phyloP scores from a whole-genome alignment of 2,329 filamentous ascomycete species.

The Pestalotiopsis sp. region DNA sequence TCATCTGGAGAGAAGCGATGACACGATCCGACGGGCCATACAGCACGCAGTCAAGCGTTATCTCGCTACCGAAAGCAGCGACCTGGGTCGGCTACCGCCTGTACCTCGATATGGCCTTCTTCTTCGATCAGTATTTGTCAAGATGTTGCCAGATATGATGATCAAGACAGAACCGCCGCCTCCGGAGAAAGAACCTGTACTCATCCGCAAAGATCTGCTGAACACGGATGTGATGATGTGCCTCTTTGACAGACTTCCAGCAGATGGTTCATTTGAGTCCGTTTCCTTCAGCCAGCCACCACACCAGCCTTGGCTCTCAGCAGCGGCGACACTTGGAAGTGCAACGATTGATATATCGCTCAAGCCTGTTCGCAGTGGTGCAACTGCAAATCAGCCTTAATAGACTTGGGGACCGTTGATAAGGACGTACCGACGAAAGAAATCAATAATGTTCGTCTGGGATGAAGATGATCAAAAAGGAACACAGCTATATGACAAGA shows the following conservation, averaged over 20 bases:
- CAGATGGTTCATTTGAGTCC: neutral
- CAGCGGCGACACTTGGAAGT: neutral
- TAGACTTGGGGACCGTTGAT: too few species aligned
- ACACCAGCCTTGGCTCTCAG: neutral
- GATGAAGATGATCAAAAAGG: too few species aligned
- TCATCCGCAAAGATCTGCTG: neutral
- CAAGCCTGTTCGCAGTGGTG: neutral
- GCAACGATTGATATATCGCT: neutral
- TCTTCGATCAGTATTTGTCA: neutral
- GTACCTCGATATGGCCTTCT: neutral
- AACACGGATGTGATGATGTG: neutral
- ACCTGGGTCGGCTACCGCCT: neutral
- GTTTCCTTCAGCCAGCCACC: neutral
- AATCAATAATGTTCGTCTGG: too few species aligned
- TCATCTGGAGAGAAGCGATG: constrained; percentile 27
- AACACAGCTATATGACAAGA: too few species aligned
- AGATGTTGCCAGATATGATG: neutral
- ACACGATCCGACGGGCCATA: constrained; percentile 32
- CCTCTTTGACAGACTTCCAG: neutral
- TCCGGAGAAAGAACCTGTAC: neutral
- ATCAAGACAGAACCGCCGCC: neutral
- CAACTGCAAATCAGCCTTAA: too few species aligned
- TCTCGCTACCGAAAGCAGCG: constrained; percentile 17
- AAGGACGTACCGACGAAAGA: too few species aligned
- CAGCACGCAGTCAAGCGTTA: constrained; percentile 36